Evolutionary conservation across 176 grass and related monocot genomes (phyloP).

Genomic region (Rhipidocladum racemiflorum): DNA sequence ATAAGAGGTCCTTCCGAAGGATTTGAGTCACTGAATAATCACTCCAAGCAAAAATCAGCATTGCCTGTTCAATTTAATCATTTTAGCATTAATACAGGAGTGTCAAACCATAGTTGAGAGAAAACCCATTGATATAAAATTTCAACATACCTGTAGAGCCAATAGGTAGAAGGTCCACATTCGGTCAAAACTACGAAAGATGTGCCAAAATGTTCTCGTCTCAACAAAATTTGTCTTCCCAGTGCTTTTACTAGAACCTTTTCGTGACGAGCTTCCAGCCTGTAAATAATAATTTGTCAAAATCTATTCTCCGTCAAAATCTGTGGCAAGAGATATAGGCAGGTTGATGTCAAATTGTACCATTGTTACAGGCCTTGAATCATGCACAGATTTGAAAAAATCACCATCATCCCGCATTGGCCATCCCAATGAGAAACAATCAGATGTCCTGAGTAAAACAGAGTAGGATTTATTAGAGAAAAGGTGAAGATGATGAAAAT

Average conservation of each 20-base stretch:
- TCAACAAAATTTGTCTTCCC: constrained; percentile 96
- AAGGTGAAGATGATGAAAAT: neutral
- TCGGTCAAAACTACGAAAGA: constrained; percentile 94
- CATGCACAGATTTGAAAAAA: constrained; percentile 80
- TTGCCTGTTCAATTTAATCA: constrained; percentile 55
- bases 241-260: constrained; percentile 59
- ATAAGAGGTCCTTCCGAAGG: constrained; percentile 64
- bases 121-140: neutral
- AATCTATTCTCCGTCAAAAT: constrained; percentile 16
- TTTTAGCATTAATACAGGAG: constrained; percentile 12
- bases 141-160: constrained; percentile 66
- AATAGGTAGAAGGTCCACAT: constrained; percentile 97
- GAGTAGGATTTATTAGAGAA: constrained; percentile 26
- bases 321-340: constrained; percentile 30
- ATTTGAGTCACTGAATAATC: constrained; percentile 55
- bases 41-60: constrained; percentile 85
- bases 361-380: constrained; percentile 45
- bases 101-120: constrained; percentile 11
- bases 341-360: constrained; percentile 38
- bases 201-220: constrained; percentile 95
- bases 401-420: constrained; percentile 96
- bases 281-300: constrained; percentile 44
- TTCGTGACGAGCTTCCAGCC: constrained; percentile 46
- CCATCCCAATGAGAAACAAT: constrained; percentile 93
- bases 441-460: constrained; percentile 65